Evolutionary conservation across 148 eudicot genomes (phyloP).

Genomic region (Simmondsia chinensis): DNA sequence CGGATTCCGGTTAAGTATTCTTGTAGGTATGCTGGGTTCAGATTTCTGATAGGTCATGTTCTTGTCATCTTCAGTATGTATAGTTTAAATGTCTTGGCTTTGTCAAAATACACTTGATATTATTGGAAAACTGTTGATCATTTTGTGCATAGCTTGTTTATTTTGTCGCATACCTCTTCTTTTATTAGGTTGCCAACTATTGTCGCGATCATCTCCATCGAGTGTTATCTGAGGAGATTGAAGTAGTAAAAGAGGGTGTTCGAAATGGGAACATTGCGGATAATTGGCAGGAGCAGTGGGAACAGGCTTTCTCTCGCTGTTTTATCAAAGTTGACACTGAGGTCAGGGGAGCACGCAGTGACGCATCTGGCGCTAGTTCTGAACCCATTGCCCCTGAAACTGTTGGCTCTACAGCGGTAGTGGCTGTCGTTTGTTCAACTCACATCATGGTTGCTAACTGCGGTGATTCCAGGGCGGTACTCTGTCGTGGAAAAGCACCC

Average conservation of each 20-base stretch:
- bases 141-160: neutral
- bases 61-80: no score
- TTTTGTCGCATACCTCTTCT: neutral
- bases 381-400: constrained; percentile 1
- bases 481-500: constrained; percentile 18
- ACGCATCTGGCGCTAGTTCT: no score
- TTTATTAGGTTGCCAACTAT: constrained; percentile 40
- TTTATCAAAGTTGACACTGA: constrained; percentile 47
- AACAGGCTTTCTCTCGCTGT: constrained; percentile 30
- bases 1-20: no score
- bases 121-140: no score
- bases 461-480: constrained; percentile 51
- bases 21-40: no score
- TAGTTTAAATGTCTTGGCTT: no score
- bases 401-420: constrained; percentile 33
- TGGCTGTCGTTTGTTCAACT: constrained; percentile 21
- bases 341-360: constrained; percentile 23
- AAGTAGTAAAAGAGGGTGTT: constrained; percentile 15
- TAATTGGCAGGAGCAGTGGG: constrained; percentile 31
- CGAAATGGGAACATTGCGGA: constrained; percentile 9
- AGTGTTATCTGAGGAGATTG: constrained; percentile 41
- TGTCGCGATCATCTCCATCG: constrained; percentile 47
- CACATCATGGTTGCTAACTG: constrained; percentile 38
- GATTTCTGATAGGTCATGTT: no score
- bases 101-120: no score